Evolutionary conservation across 257 asterid genomes (phyloP), one percentile per base, ranked within the genome.

Genomic region (Cruciata laevipes): DNA sequence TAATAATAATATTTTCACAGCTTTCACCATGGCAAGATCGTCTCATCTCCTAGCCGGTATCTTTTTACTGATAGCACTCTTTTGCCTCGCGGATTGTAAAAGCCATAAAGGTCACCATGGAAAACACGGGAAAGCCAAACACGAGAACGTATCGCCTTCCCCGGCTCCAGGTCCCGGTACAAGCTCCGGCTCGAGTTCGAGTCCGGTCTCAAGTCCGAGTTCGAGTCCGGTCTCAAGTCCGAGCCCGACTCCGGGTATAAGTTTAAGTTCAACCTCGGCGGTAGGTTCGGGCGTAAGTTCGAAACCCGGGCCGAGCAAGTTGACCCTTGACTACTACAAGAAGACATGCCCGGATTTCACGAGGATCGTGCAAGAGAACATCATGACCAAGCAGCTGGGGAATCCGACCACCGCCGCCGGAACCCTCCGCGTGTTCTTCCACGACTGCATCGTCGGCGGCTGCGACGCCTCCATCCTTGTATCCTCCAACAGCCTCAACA

Each of bases 391-490:
- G 73, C 98, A 92, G 73, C 75, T 86, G 5, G 33, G 88, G 6
- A 51, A 77, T 53, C 98, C 97, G 61, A 79, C 93, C 59, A 84
- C 97, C 1, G 96, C 96, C 11, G 97, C 97, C 9, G 98, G 89
- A 44, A 71, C 85, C 74, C 89, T 92, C 75, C 96, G 97, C 72
- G 71, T 89, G 60, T 92, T 92, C 81, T 92, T 92, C 88, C 98
- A 92, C 67, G 96, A 92, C 68, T 92, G 98, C 79, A 62, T 89
- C 30, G 93, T 86, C 17, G 96, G 85, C 10, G 98, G 98, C 42
- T 87, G 97, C 71, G 98, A 92, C 73, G 93, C 91, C 47, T 89
- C 98, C 67, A 71, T 92, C 62, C 89, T 92, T 38, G 71, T 92
- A 68, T 20, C 92, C 65, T 83, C 95, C 76, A 81, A 71, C 77